phyloP scores from a whole-genome alignment of 2,329 filamentous ascomycete species.

The Neospermospora avenae region DNA sequence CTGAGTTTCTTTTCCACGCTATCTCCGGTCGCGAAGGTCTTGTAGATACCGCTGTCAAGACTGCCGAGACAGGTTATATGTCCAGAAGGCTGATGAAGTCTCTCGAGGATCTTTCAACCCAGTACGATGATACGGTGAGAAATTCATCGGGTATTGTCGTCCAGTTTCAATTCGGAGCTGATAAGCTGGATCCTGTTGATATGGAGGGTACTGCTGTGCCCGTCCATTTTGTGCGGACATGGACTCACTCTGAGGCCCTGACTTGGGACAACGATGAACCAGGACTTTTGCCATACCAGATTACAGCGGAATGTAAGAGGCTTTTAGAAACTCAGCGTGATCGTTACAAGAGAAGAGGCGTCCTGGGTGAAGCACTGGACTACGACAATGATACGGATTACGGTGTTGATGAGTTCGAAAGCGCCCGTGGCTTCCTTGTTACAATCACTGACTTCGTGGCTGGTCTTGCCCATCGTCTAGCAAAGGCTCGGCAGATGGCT shows the following conservation, averaged over 20 bases:
- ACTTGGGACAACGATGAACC: constrained; percentile 78
- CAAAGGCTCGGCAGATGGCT: constrained; percentile 47
- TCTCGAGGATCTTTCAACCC: constrained; percentile 86
- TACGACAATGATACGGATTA: constrained; percentile 70
- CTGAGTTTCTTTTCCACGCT: constrained; percentile 96
- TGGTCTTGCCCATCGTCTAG: constrained; percentile 60
- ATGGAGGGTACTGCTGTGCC: constrained; percentile 95
- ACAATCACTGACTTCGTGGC: constrained; percentile 72
- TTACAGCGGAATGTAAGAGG: constrained; percentile 63
- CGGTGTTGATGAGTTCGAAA: constrained; percentile 75
- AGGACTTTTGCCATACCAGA: constrained; percentile 71
- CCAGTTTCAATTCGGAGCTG: constrained; percentile 96
- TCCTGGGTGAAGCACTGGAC: constrained; percentile 60
- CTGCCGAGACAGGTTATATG: constrained; percentile 98
- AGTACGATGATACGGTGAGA: constrained; percentile 92
- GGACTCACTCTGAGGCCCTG: constrained; percentile 71
- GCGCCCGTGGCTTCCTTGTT: constrained; percentile 75
- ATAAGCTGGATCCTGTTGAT: constrained; percentile 91
- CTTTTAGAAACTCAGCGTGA: constrained; percentile 66
- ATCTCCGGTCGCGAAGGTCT: constrained; percentile 98
- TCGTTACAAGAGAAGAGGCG: constrained; percentile 57
- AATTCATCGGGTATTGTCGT: constrained; percentile 87
- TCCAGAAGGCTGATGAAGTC: constrained; percentile 97
- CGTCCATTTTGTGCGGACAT: constrained; percentile 88
- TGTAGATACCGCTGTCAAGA: constrained; percentile 98